Evolutionary conservation across 345 rosid species (phyloP).

Genomic region (Pistacia atlantica): DNA sequence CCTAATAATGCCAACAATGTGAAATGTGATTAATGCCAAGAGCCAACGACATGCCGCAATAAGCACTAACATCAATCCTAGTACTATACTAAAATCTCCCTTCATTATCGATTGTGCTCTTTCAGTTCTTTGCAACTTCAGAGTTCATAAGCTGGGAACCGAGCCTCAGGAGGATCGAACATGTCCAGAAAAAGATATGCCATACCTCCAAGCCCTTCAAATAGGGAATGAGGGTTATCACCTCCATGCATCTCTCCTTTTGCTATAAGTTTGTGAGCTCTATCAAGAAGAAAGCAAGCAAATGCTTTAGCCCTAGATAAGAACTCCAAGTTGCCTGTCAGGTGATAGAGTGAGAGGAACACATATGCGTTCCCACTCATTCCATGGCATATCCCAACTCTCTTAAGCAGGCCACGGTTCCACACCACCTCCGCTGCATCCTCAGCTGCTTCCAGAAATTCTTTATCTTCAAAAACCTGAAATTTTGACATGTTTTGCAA

Average conservation of each 20-base stretch:
- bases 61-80: background rate
- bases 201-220: conserved; percentile 76
- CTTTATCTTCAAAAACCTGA: conserved; percentile 61
- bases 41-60: background rate
- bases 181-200: conserved; percentile 63
- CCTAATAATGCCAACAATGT: too few species aligned
- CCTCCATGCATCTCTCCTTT: conserved; percentile 71
- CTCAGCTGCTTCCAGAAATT: conserved; percentile 54
- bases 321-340: conserved; percentile 52
- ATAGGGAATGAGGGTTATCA: conserved; percentile 58
- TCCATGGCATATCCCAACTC: conserved; percentile 78
- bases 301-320: conserved; percentile 67
- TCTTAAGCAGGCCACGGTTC: conserved; percentile 67
- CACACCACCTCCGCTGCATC: conserved; percentile 71
- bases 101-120: too few species aligned
- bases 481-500: background rate
- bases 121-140: conserved; percentile 5
- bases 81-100: background rate
- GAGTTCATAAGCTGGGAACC: conserved; percentile 69
- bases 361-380: conserved; percentile 68
- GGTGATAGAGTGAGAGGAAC: conserved; percentile 57
- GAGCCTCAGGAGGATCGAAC: conserved; percentile 48
- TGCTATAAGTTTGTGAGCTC: conserved; percentile 50
- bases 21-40: background rate
- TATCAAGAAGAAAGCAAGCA: conserved; percentile 64